Evolutionary conservation across 441 rosid genomes (phyloP).

Genomic region (Metrosideros polymorpha): DNA sequence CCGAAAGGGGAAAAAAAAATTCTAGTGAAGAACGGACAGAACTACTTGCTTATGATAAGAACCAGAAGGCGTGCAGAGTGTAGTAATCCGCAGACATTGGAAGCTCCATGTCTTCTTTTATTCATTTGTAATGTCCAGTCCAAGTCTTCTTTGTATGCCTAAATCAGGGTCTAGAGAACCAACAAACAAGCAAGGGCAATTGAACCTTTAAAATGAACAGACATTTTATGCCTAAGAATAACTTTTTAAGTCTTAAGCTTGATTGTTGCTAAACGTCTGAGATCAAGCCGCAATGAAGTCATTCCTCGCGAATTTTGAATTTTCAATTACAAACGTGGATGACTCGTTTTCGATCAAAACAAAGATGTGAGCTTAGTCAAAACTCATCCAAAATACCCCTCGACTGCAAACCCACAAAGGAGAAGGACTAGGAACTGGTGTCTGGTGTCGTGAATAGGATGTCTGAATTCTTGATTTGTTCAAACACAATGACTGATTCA

Average conservation of each 20-base stretch:
- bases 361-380: background rate
- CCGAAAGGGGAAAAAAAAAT: background rate
- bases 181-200: background rate
- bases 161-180: background rate
- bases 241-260: background rate
- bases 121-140: background rate
- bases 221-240: background rate
- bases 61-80: background rate
- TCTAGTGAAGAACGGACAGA: background rate
- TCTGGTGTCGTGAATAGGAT: background rate
- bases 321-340: background rate
- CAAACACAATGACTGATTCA: background rate
- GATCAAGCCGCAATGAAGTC: background rate
- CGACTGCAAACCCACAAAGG: background rate
- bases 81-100: background rate
- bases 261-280: background rate
- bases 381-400: background rate
- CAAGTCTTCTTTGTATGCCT: background rate
- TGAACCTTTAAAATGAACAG: background rate
- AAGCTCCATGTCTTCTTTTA: background rate
- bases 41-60: background rate
- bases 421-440: background rate
- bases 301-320: rapidly evolving
- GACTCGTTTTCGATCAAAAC: background rate
- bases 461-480: background rate